phyloP scores from a whole-genome alignment of 352 stramenopile species.

The Phytophthora sp. region DNA sequence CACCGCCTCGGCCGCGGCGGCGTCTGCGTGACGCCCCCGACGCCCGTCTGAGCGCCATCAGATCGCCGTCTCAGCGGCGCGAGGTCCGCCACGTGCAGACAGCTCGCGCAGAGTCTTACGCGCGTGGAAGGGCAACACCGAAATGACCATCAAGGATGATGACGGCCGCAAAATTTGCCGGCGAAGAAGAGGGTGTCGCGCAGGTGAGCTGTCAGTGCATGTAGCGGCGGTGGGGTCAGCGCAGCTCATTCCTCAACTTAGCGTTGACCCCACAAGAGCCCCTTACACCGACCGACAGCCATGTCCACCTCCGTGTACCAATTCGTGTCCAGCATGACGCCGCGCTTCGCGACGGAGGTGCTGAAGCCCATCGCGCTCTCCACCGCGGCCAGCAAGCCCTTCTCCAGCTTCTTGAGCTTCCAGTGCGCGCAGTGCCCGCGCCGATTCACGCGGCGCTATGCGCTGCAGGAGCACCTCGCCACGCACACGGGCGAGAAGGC shows the following conservation, averaged over 20 bases:
- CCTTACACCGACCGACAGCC: slow-evolving; percentile 1
- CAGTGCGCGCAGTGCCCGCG: slow-evolving; percentile 45
- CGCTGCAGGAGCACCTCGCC: slow-evolving; percentile 53
- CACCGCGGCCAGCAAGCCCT: slow-evolving; percentile 1
- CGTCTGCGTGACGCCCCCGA: neutral
- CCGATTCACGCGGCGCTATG: slow-evolving; percentile 40
- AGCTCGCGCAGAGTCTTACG: slow-evolving; percentile 13
- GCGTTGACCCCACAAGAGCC: slow-evolving; percentile 28
- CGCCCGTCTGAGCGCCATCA: slow-evolving; percentile 6
- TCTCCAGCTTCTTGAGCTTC: slow-evolving; percentile 18
- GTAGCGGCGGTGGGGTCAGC: slow-evolving; percentile 2
- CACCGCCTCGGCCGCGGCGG: slow-evolving; percentile 7
- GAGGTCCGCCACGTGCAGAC: neutral
- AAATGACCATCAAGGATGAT: slow-evolving; percentile 17
- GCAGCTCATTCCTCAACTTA: slow-evolving; percentile 35
- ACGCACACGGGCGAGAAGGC: slow-evolving; percentile 57
- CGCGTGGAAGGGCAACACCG: slow-evolving; percentile 22
- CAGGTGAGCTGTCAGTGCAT: slow-evolving; percentile 2
- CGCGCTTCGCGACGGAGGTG: slow-evolving; percentile 25
- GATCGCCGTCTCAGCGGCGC: slow-evolving; percentile 20
- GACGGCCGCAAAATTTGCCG: slow-evolving; percentile 14
- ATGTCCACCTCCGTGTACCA: slow-evolving; percentile 39
- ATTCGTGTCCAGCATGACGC: slow-evolving; percentile 28
- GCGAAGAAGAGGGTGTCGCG: slow-evolving; percentile 3
- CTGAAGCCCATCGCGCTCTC: slow-evolving; percentile 15